Conservation (phyloP, 1,284 basidiomycete species). For the Apiotrichum sp. region DNA sequence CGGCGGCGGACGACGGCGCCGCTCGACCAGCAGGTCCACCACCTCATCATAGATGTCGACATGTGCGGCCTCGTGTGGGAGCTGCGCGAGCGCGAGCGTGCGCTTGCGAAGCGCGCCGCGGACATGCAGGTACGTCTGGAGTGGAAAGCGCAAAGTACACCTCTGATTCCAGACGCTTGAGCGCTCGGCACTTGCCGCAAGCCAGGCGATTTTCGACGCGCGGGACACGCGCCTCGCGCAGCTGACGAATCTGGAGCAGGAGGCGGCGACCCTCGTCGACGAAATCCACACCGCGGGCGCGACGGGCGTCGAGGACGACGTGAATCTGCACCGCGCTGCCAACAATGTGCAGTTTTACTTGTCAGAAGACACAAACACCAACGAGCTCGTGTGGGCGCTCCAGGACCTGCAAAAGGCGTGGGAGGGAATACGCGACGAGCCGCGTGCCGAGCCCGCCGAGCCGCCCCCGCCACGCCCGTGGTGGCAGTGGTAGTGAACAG, state of each 20-base stretch:
- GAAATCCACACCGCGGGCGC: conserved; percentile 14
- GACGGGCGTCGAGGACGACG: conserved; percentile 24
- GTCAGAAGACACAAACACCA: conserved; percentile 32
- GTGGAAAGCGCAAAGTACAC: background rate
- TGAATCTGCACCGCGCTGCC: conserved; percentile 19
- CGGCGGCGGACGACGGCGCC: conserved; percentile 15
- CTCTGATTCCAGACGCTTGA: conserved; percentile 7
- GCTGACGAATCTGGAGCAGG: background rate
- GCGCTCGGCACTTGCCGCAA: conserved; percentile 16
- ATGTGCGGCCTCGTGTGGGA: conserved; percentile 33
- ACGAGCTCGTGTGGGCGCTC: conserved; percentile 31
- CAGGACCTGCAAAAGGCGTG: conserved; percentile 31
- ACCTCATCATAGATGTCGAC: conserved; percentile 30
- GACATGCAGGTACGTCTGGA: conserved; percentile 30
- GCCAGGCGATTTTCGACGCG: conserved; percentile 23
- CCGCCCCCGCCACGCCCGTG: conserved; percentile 9
- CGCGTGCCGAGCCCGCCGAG: background rate
- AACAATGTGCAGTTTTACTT: conserved; percentile 35
- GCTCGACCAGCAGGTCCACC: conserved; percentile 9
- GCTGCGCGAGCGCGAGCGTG: conserved; percentile 25
- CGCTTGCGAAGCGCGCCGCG: conserved; percentile 24
- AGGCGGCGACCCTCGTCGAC: conserved; percentile 10
- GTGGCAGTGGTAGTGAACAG: background rate
- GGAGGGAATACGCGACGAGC: conserved; percentile 24
- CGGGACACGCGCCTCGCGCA: conserved; percentile 11